These are phyloP conservation scores for Drosera spatulata DNA, from an alignment of 179 eudicot species.

Conservation along the genomic window DNA sequence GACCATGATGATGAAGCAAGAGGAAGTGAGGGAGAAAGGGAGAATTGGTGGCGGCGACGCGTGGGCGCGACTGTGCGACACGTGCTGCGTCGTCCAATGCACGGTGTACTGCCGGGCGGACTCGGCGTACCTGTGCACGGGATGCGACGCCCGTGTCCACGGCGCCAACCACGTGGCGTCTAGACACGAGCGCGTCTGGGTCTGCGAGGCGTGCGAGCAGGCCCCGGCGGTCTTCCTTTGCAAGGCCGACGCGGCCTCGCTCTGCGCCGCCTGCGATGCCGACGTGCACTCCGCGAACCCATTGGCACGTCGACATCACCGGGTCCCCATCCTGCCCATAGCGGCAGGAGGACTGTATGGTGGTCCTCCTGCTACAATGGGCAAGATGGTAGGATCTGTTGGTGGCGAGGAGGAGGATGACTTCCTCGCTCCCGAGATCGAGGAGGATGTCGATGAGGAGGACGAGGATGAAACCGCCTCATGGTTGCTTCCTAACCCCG, in stretches of 20 bases:
- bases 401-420: too few species aligned
- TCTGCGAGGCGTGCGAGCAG: constrained; percentile 60
- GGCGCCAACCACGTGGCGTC: constrained; percentile 10
- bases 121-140: constrained; percentile 30
- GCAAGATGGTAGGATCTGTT: too few species aligned
- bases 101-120: constrained; percentile 35
- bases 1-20: neutral
- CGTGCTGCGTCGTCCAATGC: constrained; percentile 24
- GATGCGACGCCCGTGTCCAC: constrained; percentile 34
- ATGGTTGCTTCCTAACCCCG: constrained; percentile 33
- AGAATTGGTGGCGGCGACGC: constrained; percentile 8
- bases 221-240: constrained; percentile 64
- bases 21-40: neutral
- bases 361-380: too few species aligned
- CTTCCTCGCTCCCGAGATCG: constrained; percentile 7
- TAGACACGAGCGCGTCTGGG: constrained; percentile 48
- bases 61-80: constrained; percentile 39
- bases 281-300: constrained; percentile 67
- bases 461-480: constrained; percentile 50
- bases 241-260: constrained; percentile 69
- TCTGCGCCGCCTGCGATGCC: constrained; percentile 50
- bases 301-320: constrained; percentile 51
- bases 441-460: constrained; percentile 6
- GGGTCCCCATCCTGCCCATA: constrained; percentile 41
- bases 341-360: neutral